These are phyloP conservation scores for Serendipita vermifera DNA, from an alignment of 768 basidiomycete genomes.

Conservation along the genomic window DNA sequence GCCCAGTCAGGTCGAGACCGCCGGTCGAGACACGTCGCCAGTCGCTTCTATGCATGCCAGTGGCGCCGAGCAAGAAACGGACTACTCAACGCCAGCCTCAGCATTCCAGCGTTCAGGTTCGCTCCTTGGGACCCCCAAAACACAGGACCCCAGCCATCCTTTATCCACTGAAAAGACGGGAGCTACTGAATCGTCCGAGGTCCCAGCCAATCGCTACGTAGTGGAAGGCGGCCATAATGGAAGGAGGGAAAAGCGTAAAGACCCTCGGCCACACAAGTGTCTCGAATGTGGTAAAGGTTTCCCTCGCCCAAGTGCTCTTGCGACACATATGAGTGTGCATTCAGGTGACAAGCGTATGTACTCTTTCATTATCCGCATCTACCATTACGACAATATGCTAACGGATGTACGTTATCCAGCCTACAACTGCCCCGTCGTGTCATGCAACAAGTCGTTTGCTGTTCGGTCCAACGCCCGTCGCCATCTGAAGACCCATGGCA, in stretches of 20 bases:
- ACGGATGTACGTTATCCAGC: conserved; percentile 9
- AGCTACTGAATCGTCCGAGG: no score
- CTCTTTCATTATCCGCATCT: background rate
- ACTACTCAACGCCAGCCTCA: no score
- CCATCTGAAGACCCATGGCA: conserved; percentile 64
- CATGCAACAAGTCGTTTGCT: conserved; percentile 55
- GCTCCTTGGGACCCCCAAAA: no score
- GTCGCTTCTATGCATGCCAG: no score
- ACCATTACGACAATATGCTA: background rate
- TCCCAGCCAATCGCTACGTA: no score
- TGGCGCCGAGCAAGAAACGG: no score
- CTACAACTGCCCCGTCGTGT: conserved; percentile 39
- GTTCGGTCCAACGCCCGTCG: conserved; percentile 73
- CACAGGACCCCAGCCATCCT: no score
- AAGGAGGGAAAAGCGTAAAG: background rate
- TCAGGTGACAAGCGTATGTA: conserved; percentile 4
- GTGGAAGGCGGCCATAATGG: no score
- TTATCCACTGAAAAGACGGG: no score
- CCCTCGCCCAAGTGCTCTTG: conserved; percentile 1
- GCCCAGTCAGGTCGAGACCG: no score
- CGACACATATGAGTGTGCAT: conserved; percentile 4
- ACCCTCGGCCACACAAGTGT: background rate
- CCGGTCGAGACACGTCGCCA: no score
- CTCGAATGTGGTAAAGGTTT: background rate
- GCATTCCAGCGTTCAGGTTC: no score